Evolutionary conservation across 495 filamentous ascomycete genomes (phyloP).

Genomic region (Neohortaea acidophila): DNA sequence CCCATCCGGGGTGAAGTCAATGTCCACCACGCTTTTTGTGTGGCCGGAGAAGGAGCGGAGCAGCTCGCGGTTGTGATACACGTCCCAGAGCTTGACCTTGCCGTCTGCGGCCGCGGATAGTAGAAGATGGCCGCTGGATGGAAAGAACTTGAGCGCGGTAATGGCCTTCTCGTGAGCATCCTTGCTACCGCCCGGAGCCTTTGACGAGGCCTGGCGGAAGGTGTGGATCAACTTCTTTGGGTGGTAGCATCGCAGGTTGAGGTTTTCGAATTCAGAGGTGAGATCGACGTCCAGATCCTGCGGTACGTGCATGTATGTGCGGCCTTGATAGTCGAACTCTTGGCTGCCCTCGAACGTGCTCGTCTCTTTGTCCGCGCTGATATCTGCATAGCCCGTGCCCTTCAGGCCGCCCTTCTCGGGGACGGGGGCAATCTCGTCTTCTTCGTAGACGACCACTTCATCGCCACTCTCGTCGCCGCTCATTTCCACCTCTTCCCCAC

Average conservation of each 20-base stretch:
- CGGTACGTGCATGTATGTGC: constrained; percentile 93
- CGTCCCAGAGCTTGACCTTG: constrained; percentile 89
- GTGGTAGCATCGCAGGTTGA: constrained; percentile 59
- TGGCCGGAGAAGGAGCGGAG: constrained; percentile 83
- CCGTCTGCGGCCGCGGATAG: constrained; percentile 74
- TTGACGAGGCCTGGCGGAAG: constrained; percentile 56
- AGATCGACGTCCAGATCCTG: constrained; percentile 86
- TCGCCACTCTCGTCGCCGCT: constrained; percentile 33
- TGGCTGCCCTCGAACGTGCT: constrained; percentile 76
- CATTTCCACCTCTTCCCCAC: constrained; percentile 37
- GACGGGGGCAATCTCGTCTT: constrained; percentile 39
- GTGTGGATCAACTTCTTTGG: constrained; percentile 88
- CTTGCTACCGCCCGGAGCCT: constrained; percentile 2
- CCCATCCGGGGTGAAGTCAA: constrained; percentile 71
- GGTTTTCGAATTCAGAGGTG: constrained; percentile 56
- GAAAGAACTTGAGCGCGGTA: constrained; percentile 77
- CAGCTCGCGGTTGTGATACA: constrained; percentile 75
- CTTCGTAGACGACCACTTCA: constrained; percentile 67
- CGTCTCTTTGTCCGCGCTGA: constrained; percentile 44
- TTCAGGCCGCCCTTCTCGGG: constrained; percentile 38
- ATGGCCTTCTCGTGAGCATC: constrained; percentile 60
- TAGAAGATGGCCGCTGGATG: constrained; percentile 69
- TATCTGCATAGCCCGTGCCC: constrained; percentile 45
- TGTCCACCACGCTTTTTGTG: constrained; percentile 75
- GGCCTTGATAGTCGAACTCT: constrained; percentile 76